Base-by-base conservation (phyloP, 495 filamentous ascomycete genomes). In the Penicillium bovifimosum region DNA sequence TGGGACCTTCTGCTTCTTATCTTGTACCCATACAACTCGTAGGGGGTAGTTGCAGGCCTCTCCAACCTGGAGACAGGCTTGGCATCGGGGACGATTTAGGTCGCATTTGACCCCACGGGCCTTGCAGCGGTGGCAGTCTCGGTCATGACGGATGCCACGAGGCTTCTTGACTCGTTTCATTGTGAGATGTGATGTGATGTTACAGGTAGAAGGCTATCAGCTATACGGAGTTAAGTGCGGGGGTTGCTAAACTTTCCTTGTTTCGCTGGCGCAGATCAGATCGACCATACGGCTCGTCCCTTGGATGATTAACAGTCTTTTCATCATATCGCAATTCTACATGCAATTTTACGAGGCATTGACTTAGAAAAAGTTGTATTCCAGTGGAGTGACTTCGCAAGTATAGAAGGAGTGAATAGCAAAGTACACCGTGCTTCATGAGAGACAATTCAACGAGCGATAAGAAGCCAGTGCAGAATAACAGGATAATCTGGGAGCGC, bases 131-230 rank as follows among this genome's bases (percentile, higher is more conserved):
- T 56, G 45, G 36, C 67, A 70, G 35, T 70, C 63, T 17, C 67
- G 66, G 49, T 70, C 67, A 28, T 65, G 58, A 10, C 67, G 63
- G 32, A 71, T 68, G 8, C 68, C 61, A 9, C 67, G 66, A 24
- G 65, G 63, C 54, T 69, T 72, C 40, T 64, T 64, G n/a, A 44
- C 33, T 11, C 47, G 28, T 11, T 47, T 41, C 60, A 63, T 64
- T 4, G 10, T 36, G 26, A 44, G 41, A 17, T 16, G 9, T 17
- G 27, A n/a, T n/a, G 6, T 9, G 31, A 29, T 31, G 3, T 26
- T 47, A 11, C 17, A 20, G 42, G 40, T 33, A 34, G 41, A 26
- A 34, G 26, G 24, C 26, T 38, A 39, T 40, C 43, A 46, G 28
- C 14, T 45, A 50, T 33, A 39, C 32, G 18, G 17, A 20, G 13